Percentiles rank a stretch among this genome's conserved stretches.
Evolutionary conservation across 257 asterid species (phyloP).

Genomic region (Ligustrum vulgare): DNA sequence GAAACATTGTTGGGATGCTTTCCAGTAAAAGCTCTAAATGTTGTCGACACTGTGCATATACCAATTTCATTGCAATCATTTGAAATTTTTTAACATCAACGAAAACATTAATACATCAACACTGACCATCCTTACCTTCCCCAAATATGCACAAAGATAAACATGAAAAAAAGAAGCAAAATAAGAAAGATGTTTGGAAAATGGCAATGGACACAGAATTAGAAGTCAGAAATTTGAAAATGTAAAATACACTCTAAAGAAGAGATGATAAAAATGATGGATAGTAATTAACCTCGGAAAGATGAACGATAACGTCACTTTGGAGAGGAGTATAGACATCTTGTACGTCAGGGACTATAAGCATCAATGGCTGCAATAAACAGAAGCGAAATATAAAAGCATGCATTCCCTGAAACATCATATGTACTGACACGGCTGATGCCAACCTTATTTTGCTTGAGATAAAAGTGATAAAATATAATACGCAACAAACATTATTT

Average conservation of each 20-base stretch:
- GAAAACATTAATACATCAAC: constrained; percentile 2
- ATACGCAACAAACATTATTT: neutral
- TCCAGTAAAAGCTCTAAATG: constrained; percentile 85
- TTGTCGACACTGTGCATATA: constrained; percentile 82
- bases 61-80: constrained; percentile 7
- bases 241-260: constrained; percentile 2
- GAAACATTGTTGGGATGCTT: constrained; percentile 87
- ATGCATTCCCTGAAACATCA: constrained; percentile 3
- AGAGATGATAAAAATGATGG: neutral
- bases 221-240: constrained; percentile 8
- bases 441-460: constrained; percentile 13
- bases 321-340: constrained; percentile 96
- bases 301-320: constrained; percentile 86
- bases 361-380: constrained; percentile 92
- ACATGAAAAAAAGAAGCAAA: neutral
- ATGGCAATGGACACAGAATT: constrained; percentile 13
- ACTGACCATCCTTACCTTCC: neutral
- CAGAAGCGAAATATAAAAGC: constrained; percentile 26
- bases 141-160: neutral
- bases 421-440: neutral
- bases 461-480: constrained; percentile 8
- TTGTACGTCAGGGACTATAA: constrained; percentile 94
- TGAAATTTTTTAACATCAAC: neutral
- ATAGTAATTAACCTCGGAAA: constrained; percentile 71
- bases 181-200: neutral